phyloP scores from a whole-genome alignment of 2,329 filamentous ascomycete genomes.

The Clathrospora elynae region DNA sequence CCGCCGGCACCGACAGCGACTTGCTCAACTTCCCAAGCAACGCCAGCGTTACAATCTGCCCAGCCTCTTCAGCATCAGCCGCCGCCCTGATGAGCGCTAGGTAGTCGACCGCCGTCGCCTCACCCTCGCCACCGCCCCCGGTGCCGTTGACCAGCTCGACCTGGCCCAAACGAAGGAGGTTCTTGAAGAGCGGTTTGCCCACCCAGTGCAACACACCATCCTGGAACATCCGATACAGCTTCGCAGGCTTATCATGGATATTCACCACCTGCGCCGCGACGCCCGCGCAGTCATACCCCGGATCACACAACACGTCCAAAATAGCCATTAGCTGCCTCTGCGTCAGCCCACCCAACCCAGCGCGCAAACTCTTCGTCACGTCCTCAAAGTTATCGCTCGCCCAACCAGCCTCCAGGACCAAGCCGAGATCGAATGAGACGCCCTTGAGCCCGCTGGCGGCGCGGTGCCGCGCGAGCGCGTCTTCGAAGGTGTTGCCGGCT shows the following conservation, averaged over 20 bases:
- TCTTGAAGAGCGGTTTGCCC: conserved; percentile 12
- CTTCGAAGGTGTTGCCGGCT: conserved; percentile 19
- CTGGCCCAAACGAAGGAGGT: conserved; percentile 12
- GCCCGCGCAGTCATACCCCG: conserved; percentile 5
- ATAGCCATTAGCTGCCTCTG: conserved; percentile 15
- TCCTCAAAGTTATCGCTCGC: conserved; percentile 12
- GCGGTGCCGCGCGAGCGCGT: conserved; percentile 12
- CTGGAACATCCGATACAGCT: conserved; percentile 14
- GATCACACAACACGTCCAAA: conserved; percentile 11
- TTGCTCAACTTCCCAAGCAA: conserved; percentile 11
- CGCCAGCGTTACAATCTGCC: conserved; percentile 5
- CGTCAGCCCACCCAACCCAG: conserved; percentile 9
- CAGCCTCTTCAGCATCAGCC: conserved; percentile 11
- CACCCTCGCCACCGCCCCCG: conserved; percentile 4
- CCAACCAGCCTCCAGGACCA: conserved; percentile 11
- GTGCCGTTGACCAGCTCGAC: conserved; percentile 11
- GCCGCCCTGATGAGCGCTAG: conserved; percentile 12
- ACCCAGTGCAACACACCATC: conserved; percentile 11
- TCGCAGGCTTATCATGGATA: conserved; percentile 10
- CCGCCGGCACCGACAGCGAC: conserved; percentile 10
- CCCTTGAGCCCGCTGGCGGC: conserved; percentile 9
- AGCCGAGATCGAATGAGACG: conserved; percentile 11
- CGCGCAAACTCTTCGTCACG: conserved; percentile 12
- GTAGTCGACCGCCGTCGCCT: conserved; percentile 7
- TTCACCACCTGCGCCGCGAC: conserved; percentile 9